A percentile compares a stretch with the other conserved stretches of the same genome.
These are phyloP conservation scores for Eimeria mitis DNA, from an alignment of 169 alveolate genomes.

Conservation along the genomic window DNA sequence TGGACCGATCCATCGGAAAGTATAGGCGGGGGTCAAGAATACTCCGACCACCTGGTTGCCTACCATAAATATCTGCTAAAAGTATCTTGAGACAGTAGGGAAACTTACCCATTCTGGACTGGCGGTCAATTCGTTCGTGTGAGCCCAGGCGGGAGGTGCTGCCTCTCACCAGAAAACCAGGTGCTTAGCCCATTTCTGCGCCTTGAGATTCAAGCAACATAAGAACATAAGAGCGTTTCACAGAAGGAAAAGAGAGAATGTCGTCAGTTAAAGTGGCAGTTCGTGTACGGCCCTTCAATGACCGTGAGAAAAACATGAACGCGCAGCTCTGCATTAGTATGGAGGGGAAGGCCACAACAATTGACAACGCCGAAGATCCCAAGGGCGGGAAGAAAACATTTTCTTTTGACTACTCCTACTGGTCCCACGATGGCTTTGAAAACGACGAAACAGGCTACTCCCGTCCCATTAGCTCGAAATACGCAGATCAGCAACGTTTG, in stretches of 20 bases:
- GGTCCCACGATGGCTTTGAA: constrained; percentile 97
- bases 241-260: constrained; percentile 34
- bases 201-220: neutral
- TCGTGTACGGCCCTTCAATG: constrained; percentile 94
- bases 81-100: neutral
- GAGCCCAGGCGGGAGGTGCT: neutral
- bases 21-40: neutral
- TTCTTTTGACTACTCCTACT: constrained; percentile 94
- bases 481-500: constrained; percentile 92
- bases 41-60: neutral
- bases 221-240: neutral
- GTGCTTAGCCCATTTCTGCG: neutral
- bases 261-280: constrained; percentile 95
- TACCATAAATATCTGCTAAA: neutral
- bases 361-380: constrained; percentile 85
- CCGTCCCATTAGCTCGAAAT: constrained; percentile 81
- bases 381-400: constrained; percentile 88
- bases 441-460: constrained; percentile 87
- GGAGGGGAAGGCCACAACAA: constrained; percentile 89
- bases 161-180: neutral
- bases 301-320: constrained; percentile 89
- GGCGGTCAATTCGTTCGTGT: neutral
- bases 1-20: neutral
- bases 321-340: constrained; percentile 90
- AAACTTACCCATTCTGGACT: neutral